Conservation (phyloP, 495 filamentous ascomycete genomes). For the Hyaloscypha variabilis region DNA sequence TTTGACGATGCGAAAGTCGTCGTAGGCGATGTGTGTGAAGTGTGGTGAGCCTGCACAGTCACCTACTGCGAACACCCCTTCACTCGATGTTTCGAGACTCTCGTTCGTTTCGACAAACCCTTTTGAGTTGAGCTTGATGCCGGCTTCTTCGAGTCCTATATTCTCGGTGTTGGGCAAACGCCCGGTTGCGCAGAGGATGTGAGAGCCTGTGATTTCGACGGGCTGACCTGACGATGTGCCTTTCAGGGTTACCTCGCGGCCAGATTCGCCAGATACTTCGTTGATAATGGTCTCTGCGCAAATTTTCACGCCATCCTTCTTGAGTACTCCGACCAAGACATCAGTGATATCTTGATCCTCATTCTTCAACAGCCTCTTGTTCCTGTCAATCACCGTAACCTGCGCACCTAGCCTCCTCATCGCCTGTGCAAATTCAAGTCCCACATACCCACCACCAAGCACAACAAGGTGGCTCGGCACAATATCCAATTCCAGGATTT, state of each 20-base stretch:
- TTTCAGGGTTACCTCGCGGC: not conserved
- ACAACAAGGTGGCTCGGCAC: not conserved
- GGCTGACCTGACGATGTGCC: not conserved
- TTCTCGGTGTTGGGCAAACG: conserved; percentile 2
- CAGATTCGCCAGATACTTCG: not conserved
- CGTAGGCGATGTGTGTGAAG: conserved; percentile 1
- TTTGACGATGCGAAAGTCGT: not conserved
- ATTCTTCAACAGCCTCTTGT: not conserved
- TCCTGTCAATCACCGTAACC: not conserved
- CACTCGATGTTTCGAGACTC: not conserved
- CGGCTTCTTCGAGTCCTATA: not conserved
- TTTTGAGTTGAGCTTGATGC: not conserved
- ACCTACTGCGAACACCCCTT: not conserved
- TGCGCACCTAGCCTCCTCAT: conserved; percentile 2
- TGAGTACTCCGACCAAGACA: not conserved
- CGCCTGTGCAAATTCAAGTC: conserved; percentile 11
- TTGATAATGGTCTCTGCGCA: not conserved
- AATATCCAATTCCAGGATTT: conserved; percentile 4
- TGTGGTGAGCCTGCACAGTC: not conserved
- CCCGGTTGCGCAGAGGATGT: conserved; percentile 5
- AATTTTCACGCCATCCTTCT: not conserved
- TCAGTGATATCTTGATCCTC: conserved; percentile 3
- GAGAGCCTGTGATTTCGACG: not conserved
- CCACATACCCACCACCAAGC: conserved; percentile 6
- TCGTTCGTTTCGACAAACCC: conserved; percentile 1